A percentile compares a stretch with the other conserved stretches of the same genome.
Conservation (phyloP, 2,329 filamentous ascomycete genomes). For the Whalleya microplaca region DNA sequence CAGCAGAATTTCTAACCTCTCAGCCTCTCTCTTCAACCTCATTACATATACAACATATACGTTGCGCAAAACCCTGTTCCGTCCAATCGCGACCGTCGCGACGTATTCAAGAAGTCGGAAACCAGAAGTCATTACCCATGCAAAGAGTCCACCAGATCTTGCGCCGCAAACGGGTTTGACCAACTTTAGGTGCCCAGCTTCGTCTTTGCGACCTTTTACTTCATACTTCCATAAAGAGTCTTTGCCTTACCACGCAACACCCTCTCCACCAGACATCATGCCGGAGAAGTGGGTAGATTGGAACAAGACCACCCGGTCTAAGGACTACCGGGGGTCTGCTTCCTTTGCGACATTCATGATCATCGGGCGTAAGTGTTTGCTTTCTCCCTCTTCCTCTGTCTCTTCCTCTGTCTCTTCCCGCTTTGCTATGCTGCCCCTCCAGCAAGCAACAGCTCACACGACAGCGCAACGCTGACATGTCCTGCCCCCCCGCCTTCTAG, state of each 20-base stretch:
- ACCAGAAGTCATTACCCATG: too few relatives aligned
- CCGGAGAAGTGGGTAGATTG: conserved; percentile 51
- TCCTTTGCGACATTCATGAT: conserved; percentile 98
- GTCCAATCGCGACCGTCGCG: neutral
- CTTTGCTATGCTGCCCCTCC: conserved; percentile 8
- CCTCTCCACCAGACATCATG: conserved; percentile 26
- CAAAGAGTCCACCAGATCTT: too few relatives aligned
- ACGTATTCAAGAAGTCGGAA: neutral
- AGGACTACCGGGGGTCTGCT: conserved; percentile 60
- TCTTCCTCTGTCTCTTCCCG: conserved; percentile 2
- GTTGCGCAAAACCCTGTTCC: neutral
- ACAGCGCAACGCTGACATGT: conserved; percentile 4
- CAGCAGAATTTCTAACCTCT: neutral
- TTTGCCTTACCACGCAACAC: neutral
- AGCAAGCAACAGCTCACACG: conserved; percentile 13
- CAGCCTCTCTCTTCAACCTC: too few relatives aligned
- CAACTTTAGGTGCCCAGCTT: neutral
- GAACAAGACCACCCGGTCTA: conserved; percentile 61
- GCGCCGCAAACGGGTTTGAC: too few relatives aligned
- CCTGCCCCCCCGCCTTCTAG: conserved; percentile 44
- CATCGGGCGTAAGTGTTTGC: conserved; percentile 75
- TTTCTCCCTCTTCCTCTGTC: neutral
- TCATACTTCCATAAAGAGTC: neutral
- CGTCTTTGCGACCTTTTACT: neutral
- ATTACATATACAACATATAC: neutral